Base-by-base conservation (phyloP, 192 early-diverging fungal species). In the Anaeromyces robustus region DNA sequence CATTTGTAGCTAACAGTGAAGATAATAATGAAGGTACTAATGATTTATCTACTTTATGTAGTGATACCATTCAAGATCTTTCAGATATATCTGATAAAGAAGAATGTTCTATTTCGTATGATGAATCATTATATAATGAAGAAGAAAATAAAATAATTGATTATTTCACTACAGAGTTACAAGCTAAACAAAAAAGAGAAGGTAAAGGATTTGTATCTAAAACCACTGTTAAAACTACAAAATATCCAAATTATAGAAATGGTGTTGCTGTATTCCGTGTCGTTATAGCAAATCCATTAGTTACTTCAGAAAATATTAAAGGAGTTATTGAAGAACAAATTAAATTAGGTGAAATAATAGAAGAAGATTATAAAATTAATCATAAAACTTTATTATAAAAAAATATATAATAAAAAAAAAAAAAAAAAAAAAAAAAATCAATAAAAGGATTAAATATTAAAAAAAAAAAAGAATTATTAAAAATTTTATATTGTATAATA, bases 201-300 rank as follows among this genome's bases (percentile, higher is more conserved):
- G 81, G 34, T 52, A 77, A 77, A 34, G 85, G 85, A 29, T 90
- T 90, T 84, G 87, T 87, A 18, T 87, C 86, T 16, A 79, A 87
- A 19, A 90, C 89, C 5, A n/a, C 77, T 4, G 82, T 86, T 12
- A 41, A 79, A 85, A 82, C 79, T 32, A 78, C 22, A 52, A 78
- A 12, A 59, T 39, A 39, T 79, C 78, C 52, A 79, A 79, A 18
- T 4, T 78, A 59, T n/a, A 11, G 2, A 26, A 79, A 83, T 26
- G 82, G 82, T 26, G 86, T 86, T 77, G 86, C 86, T 80, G 86
- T 86, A 41, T 90, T 90, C 79, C 84, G 89, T 26, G 86, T 89
- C 2, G 89, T 90, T 13, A 84, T 90, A 30, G 87, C 89, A 34
- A 90, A 90, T 79, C 87, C 89, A 22, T 80, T 89, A 68, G 89